Evolutionary conservation across 495 filamentous ascomycete species (phyloP).

Genomic region (Melanomma pulvis-pyrius): DNA sequence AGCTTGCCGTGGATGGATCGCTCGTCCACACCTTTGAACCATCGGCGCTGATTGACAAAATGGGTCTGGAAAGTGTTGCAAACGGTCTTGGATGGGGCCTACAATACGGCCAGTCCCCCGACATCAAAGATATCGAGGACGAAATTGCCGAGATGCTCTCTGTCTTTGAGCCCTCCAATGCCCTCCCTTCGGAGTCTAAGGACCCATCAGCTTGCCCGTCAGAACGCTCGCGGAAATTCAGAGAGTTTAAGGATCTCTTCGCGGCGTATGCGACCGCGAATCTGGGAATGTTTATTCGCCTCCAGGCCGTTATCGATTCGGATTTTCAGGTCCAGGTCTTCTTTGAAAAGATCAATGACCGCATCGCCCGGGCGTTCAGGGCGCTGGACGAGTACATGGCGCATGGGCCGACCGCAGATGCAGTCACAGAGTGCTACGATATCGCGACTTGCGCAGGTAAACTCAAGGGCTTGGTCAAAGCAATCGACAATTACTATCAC

Average conservation of each 20-base stretch:
- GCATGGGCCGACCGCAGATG: constrained; percentile 16
- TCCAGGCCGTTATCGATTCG: constrained; percentile 27
- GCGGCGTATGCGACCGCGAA: constrained; percentile 26
- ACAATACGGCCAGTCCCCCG: constrained; percentile 9
- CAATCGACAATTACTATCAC: constrained; percentile 19
- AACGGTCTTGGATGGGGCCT: constrained; percentile 21
- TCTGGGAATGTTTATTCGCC: constrained; percentile 15
- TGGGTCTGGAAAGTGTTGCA: constrained; percentile 18
- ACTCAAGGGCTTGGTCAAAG: constrained; percentile 17
- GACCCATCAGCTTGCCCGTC: not conserved
- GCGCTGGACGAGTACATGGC: constrained; percentile 33
- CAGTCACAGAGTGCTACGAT: constrained; percentile 13
- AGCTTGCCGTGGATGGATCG: constrained; percentile 28
- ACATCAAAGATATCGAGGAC: constrained; percentile 26
- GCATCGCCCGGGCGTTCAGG: constrained; percentile 26
- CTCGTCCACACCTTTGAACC: constrained; percentile 23
- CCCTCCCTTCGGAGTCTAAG: constrained; percentile 32
- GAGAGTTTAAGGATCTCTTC: constrained; percentile 30
- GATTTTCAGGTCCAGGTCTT: constrained; percentile 30
- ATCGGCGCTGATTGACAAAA: constrained; percentile 18
- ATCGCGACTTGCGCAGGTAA: constrained; percentile 27
- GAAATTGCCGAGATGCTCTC: constrained; percentile 40
- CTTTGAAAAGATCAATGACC: constrained; percentile 36
- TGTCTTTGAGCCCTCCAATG: constrained; percentile 34
- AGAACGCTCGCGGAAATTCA: constrained; percentile 23